A percentile compares a stretch with the other conserved stretches of the same genome.
Evolutionary conservation across 2,329 filamentous ascomycete genomes (phyloP).

Genomic region (Claviceps fusiformis): DNA sequence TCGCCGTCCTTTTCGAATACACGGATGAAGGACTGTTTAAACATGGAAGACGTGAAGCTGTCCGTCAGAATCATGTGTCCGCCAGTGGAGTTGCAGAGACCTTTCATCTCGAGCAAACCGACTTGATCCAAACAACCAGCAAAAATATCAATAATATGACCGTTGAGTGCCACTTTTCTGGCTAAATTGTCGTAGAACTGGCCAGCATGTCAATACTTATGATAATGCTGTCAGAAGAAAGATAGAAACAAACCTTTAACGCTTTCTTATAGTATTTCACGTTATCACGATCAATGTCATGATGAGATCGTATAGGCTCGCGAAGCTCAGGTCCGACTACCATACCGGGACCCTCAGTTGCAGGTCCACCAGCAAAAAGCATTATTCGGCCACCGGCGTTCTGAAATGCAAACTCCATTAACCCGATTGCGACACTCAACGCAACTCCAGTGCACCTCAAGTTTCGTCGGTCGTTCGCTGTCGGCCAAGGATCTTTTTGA

Average conservation of each 20-base stretch:
- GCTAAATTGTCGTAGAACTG: slow-evolving; percentile 91
- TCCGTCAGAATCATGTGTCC: slow-evolving; percentile 98
- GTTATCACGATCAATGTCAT: slow-evolving; percentile 96
- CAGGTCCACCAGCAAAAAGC: slow-evolving; percentile 89
- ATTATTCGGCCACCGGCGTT: slow-evolving; percentile 92
- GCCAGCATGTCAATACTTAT: not conserved
- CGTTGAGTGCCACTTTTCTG: slow-evolving; percentile 89
- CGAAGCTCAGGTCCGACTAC: slow-evolving; percentile 91
- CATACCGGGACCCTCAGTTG: slow-evolving; percentile 91
- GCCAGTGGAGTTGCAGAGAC: slow-evolving; percentile 86
- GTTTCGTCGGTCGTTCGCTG: slow-evolving; percentile 81
- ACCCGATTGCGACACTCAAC: slow-evolving; percentile 83
- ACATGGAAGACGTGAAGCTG: slow-evolving; percentile 97
- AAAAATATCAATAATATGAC: slow-evolving; percentile 95
- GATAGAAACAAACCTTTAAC: slow-evolving; percentile 52
- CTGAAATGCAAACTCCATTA: slow-evolving; percentile 89
- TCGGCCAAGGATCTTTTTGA: slow-evolving; percentile 95
- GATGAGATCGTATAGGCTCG: slow-evolving; percentile 93
- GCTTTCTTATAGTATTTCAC: slow-evolving; percentile 99
- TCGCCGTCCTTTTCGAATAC: slow-evolving; percentile 95
- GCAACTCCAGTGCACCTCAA: slow-evolving; percentile 91
- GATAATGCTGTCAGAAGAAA: not conserved
- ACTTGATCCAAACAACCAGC: slow-evolving; percentile 96
- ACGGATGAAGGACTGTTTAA: slow-evolving; percentile 94
- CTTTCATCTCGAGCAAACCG: slow-evolving; percentile 95